Conservation (phyloP, 257 asterid species). For the Solanum dulcamara region DNA sequence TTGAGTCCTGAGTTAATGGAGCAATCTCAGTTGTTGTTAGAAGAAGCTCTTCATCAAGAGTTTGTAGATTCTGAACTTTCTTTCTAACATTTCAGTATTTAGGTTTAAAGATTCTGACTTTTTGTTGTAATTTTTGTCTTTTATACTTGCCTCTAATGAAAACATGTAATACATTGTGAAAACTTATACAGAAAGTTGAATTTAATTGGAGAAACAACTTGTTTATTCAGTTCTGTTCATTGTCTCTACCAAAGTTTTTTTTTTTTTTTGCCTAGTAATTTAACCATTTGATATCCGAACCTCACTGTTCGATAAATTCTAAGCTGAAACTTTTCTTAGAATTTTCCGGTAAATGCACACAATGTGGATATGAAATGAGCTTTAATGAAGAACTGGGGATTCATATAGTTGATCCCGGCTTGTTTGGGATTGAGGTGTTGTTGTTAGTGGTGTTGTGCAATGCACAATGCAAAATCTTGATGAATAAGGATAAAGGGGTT, state of each 20-base stretch:
- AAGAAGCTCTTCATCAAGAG: constrained; percentile 25
- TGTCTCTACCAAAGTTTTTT: not conserved
- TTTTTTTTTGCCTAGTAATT: not conserved
- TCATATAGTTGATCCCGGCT: not conserved
- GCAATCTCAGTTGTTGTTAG: constrained; percentile 33
- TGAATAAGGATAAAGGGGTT: too few relatives aligned
- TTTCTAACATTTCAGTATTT: constrained; percentile 2
- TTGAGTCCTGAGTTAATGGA: constrained; percentile 56
- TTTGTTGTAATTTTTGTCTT: not conserved
- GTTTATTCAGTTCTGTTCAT: not conserved
- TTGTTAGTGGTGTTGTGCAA: too few relatives aligned
- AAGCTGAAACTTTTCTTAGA: not conserved
- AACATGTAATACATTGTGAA: not conserved
- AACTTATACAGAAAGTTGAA: not conserved
- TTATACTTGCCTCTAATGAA: not conserved
- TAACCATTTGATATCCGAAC: not conserved
- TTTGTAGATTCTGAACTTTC: constrained; percentile 15
- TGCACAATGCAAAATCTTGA: not conserved
- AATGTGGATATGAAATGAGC: not conserved
- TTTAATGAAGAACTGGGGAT: not conserved
- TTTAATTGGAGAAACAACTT: not conserved
- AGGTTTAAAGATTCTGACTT: not conserved
- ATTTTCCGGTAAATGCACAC: not conserved
- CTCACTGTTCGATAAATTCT: not conserved
- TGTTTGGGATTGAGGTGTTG: not conserved